phyloP scores from a whole-genome alignment of 768 basidiomycete species.

The Naematelia aurantialba region DNA sequence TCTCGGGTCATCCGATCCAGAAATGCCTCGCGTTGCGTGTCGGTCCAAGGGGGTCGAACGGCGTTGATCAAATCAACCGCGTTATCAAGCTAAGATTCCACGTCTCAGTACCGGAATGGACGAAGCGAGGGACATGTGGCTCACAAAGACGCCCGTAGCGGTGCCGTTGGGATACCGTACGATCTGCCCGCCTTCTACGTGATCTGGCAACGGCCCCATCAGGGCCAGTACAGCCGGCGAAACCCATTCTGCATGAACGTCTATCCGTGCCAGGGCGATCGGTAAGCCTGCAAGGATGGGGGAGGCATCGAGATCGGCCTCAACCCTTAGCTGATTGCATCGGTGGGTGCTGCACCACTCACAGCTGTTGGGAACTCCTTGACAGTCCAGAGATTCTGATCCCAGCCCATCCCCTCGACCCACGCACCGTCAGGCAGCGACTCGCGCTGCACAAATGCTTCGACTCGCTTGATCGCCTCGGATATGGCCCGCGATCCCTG shows the following conservation, averaged over 20 bases:
- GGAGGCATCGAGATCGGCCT: constrained; percentile 73
- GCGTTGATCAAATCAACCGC: constrained; percentile 70
- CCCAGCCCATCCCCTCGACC: constrained; percentile 89
- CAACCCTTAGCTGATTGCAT: background rate
- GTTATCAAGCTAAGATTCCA: constrained; percentile 61
- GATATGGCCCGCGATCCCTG: constrained; percentile 23
- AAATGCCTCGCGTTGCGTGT: constrained; percentile 60
- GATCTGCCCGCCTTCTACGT: constrained; percentile 72
- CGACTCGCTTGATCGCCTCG: constrained; percentile 36
- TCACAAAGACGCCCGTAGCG: constrained; percentile 62
- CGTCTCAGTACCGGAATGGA: background rate
- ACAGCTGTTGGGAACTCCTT: constrained; percentile 79
- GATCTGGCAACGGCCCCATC: constrained; percentile 59
- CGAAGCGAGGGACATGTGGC: background rate
- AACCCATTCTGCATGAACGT: constrained; percentile 84
- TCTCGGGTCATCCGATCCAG: constrained; percentile 64
- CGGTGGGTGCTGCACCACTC: constrained; percentile 21
- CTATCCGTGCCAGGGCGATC: constrained; percentile 71
- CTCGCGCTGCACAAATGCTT: constrained; percentile 25
- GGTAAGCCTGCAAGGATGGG: constrained; percentile 64
- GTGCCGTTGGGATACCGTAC: constrained; percentile 61
- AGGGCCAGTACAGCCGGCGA: constrained; percentile 64
- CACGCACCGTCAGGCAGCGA: constrained; percentile 52
- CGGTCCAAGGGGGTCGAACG: constrained; percentile 61
- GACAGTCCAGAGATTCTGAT: constrained; percentile 64